These are phyloP conservation scores for Lachnellula occidentalis DNA, from an alignment of 2,329 filamentous ascomycete genomes.

Conservation along the genomic window DNA sequence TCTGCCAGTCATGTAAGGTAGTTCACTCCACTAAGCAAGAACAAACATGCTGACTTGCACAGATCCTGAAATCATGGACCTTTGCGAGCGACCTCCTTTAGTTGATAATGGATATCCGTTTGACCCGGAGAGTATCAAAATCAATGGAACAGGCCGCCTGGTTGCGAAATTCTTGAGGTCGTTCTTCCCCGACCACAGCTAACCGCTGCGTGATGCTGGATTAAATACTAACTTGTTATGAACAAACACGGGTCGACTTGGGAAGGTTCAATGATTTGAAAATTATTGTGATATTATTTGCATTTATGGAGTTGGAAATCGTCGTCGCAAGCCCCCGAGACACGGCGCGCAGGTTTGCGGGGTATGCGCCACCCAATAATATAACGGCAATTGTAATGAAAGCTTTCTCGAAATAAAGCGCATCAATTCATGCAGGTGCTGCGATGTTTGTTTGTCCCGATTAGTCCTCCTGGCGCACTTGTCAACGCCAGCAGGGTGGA, in stretches of 20 bases:
- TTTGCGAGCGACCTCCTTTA: constrained; percentile 12
- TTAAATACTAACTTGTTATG: background rate
- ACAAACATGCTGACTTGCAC: background rate
- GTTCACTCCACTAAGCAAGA: background rate
- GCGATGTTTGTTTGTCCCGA: constrained; percentile 29
- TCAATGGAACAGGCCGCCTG: constrained; percentile 18
- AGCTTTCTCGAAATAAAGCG: no score
- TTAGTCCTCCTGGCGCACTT: constrained; percentile 35
- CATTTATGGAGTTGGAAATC: background rate
- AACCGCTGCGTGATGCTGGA: background rate
- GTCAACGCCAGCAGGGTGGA: constrained; percentile 35
- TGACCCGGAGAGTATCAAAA: constrained; percentile 15
- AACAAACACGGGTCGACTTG: background rate
- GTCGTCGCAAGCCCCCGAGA: background rate
- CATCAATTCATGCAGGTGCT: background rate
- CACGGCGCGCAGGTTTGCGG: background rate
- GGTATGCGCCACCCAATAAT: no score
- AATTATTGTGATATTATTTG: background rate
- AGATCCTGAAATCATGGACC: constrained; percentile 14
- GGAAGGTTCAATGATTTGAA: background rate
- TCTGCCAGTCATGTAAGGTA: constrained; percentile 16
- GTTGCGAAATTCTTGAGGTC: constrained; percentile 20
- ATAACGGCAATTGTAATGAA: no score
- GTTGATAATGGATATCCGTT: constrained; percentile 6
- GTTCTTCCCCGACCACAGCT: constrained; percentile 14